Evolutionary conservation across 1,284 basidiomycete species (phyloP).

Genomic region (Rhodotorula sp.): DNA sequence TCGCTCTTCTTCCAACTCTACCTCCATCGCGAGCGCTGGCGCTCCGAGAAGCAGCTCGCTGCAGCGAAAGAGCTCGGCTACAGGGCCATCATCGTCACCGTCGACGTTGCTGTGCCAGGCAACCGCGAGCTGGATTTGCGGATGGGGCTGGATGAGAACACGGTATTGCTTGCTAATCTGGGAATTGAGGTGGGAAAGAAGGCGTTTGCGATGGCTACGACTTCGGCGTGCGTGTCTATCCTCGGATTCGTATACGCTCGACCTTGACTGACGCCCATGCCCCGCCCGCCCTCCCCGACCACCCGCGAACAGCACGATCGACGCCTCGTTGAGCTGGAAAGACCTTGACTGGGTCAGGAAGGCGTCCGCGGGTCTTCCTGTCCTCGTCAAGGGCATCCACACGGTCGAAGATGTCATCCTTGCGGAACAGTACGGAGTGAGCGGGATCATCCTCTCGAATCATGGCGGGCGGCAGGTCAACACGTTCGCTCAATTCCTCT

Average conservation of each 20-base stretch:
- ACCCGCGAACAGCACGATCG: slow-evolving; percentile 9
- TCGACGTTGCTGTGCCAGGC: slow-evolving; percentile 79
- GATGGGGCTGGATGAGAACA: slow-evolving; percentile 45
- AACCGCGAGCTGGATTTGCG: slow-evolving; percentile 75
- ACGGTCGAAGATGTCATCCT: slow-evolving; percentile 47
- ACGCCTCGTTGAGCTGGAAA: slow-evolving; percentile 31
- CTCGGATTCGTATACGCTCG: neutral
- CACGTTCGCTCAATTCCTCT: slow-evolving; percentile 7
- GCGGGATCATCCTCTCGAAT: slow-evolving; percentile 50
- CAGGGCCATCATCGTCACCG: slow-evolving; percentile 84
- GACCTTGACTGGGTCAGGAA: slow-evolving; percentile 21
- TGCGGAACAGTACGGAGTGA: slow-evolving; percentile 49
- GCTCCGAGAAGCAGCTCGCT: slow-evolving; percentile 67
- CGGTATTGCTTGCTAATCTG: slow-evolving; percentile 6
- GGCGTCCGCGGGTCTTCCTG: slow-evolving; percentile 14
- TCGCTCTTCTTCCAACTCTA: slow-evolving; percentile 58
- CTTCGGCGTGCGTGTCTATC: slow-evolving; percentile 8
- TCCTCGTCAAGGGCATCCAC: slow-evolving; percentile 47
- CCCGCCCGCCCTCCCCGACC: too few relatives aligned
- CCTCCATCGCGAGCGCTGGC: slow-evolving; percentile 68
- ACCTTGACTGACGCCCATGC: too few relatives aligned
- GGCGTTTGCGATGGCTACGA: slow-evolving; percentile 16
- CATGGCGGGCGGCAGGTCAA: slow-evolving; percentile 43
- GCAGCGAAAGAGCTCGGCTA: slow-evolving; percentile 70
- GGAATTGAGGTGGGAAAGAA: slow-evolving; percentile 3